A percentile compares a stretch with the other conserved stretches of the same genome.
These are phyloP conservation scores for Yamadazyma ubonensis DNA, from an alignment of 805 yeast genomes.

Conservation along the genomic window DNA sequence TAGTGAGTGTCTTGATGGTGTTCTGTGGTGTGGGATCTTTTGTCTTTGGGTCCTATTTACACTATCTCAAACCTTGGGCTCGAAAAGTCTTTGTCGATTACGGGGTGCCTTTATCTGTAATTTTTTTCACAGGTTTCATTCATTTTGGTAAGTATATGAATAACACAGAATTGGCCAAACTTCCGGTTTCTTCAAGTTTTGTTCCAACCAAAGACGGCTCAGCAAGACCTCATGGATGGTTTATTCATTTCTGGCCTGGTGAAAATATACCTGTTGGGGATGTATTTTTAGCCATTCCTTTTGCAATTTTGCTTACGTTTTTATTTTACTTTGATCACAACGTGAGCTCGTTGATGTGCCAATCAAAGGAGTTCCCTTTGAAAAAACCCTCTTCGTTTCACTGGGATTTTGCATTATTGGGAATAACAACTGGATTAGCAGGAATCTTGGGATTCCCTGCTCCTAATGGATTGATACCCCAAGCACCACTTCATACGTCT, in stretches of 20 bases:
- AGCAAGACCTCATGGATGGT: conserved; percentile 63
- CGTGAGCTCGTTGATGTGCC: conserved; percentile 91
- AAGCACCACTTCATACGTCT: conserved; percentile 90
- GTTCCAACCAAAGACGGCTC: conserved; percentile 56
- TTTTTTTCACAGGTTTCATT: conserved; percentile 90
- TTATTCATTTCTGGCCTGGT: conserved; percentile 68
- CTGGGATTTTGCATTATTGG: conserved; percentile 84
- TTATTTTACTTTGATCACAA: conserved; percentile 94
- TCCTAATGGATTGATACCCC: conserved; percentile 95
- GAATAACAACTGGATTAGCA: conserved; percentile 81
- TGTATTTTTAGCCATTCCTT: conserved; percentile 88
- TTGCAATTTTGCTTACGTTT: conserved; percentile 80
- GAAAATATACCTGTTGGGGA: conserved; percentile 61
- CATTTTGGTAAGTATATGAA: conserved; percentile 81
- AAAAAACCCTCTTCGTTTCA: conserved; percentile 88
- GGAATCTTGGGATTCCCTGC: conserved; percentile 92
- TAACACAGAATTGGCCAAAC: conserved; percentile 53
- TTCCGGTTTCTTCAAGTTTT: conserved; percentile 73
- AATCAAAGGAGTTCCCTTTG: conserved; percentile 75
- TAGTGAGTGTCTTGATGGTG: conserved; percentile 72
- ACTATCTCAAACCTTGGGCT: conserved; percentile 55
- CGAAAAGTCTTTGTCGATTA: conserved; percentile 81
- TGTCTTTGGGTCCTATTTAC: conserved; percentile 59
- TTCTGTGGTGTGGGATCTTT: conserved; percentile 67
- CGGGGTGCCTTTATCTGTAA: conserved; percentile 76